Evolutionary conservation across 2,329 filamentous ascomycete species (phyloP), one percentile per base, ranked within the genome.

Genomic region (Neofusicoccum umdonicola): DNA sequence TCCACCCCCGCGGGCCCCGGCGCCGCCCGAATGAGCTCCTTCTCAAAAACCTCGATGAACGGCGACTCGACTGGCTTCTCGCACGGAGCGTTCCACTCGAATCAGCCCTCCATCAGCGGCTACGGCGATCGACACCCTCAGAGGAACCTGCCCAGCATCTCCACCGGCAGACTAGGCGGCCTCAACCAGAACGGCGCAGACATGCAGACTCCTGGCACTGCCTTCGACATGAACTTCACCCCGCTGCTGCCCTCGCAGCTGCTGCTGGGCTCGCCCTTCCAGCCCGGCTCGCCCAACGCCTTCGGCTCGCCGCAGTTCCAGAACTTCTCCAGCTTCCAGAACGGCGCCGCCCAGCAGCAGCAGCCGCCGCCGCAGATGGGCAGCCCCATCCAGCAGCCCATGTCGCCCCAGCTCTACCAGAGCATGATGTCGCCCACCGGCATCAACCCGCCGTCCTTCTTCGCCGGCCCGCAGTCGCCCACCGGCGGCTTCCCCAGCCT

Each of bases 161-260:
- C 97, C 79, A 97, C 95, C 22, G 88, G 90, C 74, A 82, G 87
- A 68, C 84, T 90, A 77, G 77, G 79, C 34, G 79, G 80, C 57
- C 80, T 79, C 62, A 80, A 83, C 67, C 84, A 85, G 72, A 87
- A 84, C 76, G 82, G 80, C 66, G 86, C 85, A 71, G 93, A 96
- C 69, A 87, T 97, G 87, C 84, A 90, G 69, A 94, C 91, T 27
- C 93, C 95, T 15, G 93, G 91, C 48, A 94, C 92, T 61, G 92
- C 87, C 48, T 96, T 93, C 75, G 95, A 98, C 75, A 97, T 98
- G 94, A 95, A 98, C 80, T 98, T 97, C 79, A 97, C 95, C 11
- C 94, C 95, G 69, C 85, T 99, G 69, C 87, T 99, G 42, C 95
- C 95, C 41, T 98, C 94, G 39, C 92, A 97, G 80, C 84, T 99